phyloP scores from a whole-genome alignment of 805 yeast species.

The Suhomyces sp. region DNA sequence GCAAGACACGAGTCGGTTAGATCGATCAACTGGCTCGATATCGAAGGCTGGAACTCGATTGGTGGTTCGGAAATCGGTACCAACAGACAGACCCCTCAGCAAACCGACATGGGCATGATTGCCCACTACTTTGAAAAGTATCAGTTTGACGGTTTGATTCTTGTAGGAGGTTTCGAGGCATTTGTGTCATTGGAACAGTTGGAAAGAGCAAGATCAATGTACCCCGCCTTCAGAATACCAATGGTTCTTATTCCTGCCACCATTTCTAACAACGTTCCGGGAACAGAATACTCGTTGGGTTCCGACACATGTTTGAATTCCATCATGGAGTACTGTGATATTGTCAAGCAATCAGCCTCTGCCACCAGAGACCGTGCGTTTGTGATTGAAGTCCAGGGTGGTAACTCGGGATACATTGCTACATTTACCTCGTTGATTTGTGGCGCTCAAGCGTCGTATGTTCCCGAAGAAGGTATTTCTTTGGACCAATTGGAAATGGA shows the following conservation, averaged over 20 bases:
- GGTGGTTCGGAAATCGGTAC: slow-evolving; percentile 99
- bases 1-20: slow-evolving; percentile 83
- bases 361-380: slow-evolving; percentile 92
- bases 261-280: slow-evolving; percentile 97
- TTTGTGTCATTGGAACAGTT: slow-evolving; percentile 79
- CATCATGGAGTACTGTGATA: slow-evolving; percentile 89
- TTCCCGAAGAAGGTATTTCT: slow-evolving; percentile 80
- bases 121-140: slow-evolving; percentile 92
- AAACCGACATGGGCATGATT: slow-evolving; percentile 78
- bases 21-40: slow-evolving; percentile 76
- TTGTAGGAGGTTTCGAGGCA: slow-evolving; percentile 98
- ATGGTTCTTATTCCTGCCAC: slow-evolving; percentile 94
- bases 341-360: slow-evolving; percentile 90
- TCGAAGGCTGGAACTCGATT: slow-evolving; percentile 79
- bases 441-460: slow-evolving; percentile 89
- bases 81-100: slow-evolving; percentile 79
- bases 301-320: slow-evolving; percentile 94
- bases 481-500: slow-evolving; percentile 72
- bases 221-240: slow-evolving; percentile 93
- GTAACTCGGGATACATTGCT: slow-evolving; percentile 92
- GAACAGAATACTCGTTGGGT: slow-evolving; percentile 94
- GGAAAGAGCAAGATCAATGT: slow-evolving; percentile 67
- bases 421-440: slow-evolving; percentile 78
- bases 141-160: slow-evolving; percentile 80
- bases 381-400: slow-evolving; percentile 98